A percentile compares a stretch with the other conserved stretches of the same genome.
These are phyloP conservation scores for Lipomyces anomalus DNA, from an alignment of 805 yeast species.

Conservation along the genomic window DNA sequence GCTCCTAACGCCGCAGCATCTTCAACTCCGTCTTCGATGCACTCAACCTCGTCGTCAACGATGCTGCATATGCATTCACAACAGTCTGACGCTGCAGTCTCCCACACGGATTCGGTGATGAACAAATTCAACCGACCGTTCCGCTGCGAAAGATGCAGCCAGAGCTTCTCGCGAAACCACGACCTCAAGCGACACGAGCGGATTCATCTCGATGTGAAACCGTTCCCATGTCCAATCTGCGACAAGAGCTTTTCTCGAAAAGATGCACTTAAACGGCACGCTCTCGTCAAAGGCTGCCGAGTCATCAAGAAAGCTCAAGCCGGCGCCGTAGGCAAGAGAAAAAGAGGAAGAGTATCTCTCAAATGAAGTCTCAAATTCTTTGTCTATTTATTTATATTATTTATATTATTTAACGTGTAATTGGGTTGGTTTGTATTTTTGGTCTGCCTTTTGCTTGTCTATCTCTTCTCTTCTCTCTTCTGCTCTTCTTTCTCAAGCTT, in stretches of 20 bases:
- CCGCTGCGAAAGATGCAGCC: conserved; percentile 24
- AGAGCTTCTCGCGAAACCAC: conserved; percentile 25
- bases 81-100: too few species aligned
- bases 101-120: too few species aligned
- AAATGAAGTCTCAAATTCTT: neutral
- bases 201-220: conserved; percentile 24
- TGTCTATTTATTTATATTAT: too few species aligned
- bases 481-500: too few species aligned
- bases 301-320: neutral
- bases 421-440: too few species aligned
- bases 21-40: too few species aligned
- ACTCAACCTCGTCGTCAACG: too few species aligned
- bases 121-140: conserved; percentile 21
- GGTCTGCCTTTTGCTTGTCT: too few species aligned
- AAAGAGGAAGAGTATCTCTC: conserved; percentile 1
- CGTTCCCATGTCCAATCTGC: conserved; percentile 25
- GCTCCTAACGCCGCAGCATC: too few species aligned
- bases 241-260: conserved; percentile 26
- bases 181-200: conserved; percentile 26
- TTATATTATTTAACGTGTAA: too few species aligned
- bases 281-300: conserved; percentile 23
- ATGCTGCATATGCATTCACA: too few species aligned
- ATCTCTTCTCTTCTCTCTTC: too few species aligned
- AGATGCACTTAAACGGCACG: conserved; percentile 26
- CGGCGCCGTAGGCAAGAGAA: neutral